These are phyloP conservation scores for Endoconidiophora laricicola DNA, from an alignment of 2,329 filamentous ascomycete genomes.

Conservation along the genomic window DNA sequence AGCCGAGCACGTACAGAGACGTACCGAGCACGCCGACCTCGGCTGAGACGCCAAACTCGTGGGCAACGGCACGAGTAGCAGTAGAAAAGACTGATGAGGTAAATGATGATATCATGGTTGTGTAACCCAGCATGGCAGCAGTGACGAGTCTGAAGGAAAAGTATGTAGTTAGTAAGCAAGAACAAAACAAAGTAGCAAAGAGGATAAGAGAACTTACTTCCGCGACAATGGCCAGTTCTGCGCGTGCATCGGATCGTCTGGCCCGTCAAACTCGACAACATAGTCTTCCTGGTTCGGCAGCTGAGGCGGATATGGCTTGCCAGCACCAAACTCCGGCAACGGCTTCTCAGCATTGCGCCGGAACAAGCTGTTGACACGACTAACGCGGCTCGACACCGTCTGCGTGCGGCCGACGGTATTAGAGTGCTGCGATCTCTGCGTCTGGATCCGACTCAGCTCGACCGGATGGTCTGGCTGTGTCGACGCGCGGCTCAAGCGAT, in stretches of 20 bases:
- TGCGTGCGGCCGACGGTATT: slow-evolving; percentile 47
- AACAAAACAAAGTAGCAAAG: not conserved
- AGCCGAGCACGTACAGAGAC: slow-evolving; percentile 53
- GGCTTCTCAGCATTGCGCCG: slow-evolving; percentile 38
- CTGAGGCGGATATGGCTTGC: slow-evolving; percentile 56
- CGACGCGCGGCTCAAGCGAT: slow-evolving; percentile 39
- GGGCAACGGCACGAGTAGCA: slow-evolving; percentile 40
- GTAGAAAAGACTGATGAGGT: slow-evolving; percentile 60
- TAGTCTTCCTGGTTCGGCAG: slow-evolving; percentile 59
- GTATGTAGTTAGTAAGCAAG: not conserved
- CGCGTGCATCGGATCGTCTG: slow-evolving; percentile 66
- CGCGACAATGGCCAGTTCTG: slow-evolving; percentile 73
- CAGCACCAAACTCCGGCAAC: slow-evolving; percentile 52
- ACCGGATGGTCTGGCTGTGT: slow-evolving; percentile 53
- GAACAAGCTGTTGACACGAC: slow-evolving; percentile 19
- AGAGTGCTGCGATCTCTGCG: slow-evolving; percentile 52
- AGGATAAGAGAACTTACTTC: slow-evolving; percentile 37
- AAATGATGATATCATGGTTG: slow-evolving; percentile 55
- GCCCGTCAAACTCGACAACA: slow-evolving; percentile 72
- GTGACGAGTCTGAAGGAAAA: slow-evolving; percentile 34
- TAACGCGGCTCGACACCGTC: slow-evolving; percentile 14
- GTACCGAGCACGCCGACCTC: slow-evolving; percentile 50
- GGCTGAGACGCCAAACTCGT: slow-evolving; percentile 40
- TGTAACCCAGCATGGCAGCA: slow-evolving; percentile 53
- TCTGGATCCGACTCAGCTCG: slow-evolving; percentile 54